Base-by-base conservation (phyloP, 352 stramenopile species). In the Phytophthora litchii region DNA sequence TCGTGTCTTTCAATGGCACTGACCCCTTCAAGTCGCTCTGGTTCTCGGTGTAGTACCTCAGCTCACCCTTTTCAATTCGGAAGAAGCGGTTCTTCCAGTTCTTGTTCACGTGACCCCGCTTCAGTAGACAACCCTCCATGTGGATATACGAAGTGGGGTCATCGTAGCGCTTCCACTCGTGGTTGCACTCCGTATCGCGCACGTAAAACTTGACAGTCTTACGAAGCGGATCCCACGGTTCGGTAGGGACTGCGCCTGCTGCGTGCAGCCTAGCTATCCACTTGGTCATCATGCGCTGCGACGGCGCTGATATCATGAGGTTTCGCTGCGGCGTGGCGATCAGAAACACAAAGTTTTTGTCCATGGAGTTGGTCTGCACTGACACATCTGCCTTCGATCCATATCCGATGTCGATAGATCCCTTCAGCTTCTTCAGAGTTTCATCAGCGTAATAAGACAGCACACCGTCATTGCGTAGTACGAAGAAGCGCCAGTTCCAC, bases 1-100 rank as follows among this genome's bases (percentile, higher is more conserved):
- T 81, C 14, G 84, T 88, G 32, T 83, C 83, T 32, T 92, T 91
- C 14, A 95, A 54, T 12, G 83, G 60, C 17, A 95, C 70, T 0
- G 80, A 83, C 5, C 86, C 86, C 45, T 90, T 92, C 4, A 89
- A 49, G 29, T 85, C 71, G 11, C 86, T 81, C 38, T 91, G 74
- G 49, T 90, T 88, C 61, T 92, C 80, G 7, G 84, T 92, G 63
- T 92, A 95, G 56, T 95, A 95, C 27, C 78, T 68, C 51, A 95
- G 55, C 29, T 94, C 72, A 6, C 83, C 82, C 41, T 81, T 78
- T 66, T 95, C 85, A 55, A 95, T 89, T 34, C 83, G 83, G 60
- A 95, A 95, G 56, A 92, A 95, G 9, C 87, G 81, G 49, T 92
- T 94, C 69, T 91, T 92, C 87, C 87, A 95, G 64, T 82, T 95